Conservation (phyloP, 2,329 filamentous ascomycete genomes). For the Colletotrichum chrysophilum region DNA sequence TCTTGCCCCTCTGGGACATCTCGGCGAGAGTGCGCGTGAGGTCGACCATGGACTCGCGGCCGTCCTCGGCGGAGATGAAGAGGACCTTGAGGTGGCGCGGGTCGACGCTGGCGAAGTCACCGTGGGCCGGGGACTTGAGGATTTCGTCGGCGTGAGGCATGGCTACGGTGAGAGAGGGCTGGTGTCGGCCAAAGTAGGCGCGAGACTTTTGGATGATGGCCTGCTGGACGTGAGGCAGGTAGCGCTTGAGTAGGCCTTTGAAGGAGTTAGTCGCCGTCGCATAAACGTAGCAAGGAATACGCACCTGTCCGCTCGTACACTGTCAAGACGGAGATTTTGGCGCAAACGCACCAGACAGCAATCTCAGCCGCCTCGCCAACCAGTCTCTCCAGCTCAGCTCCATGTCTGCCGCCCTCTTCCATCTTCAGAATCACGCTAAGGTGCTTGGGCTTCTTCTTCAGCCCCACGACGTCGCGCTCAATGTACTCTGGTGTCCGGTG, state of each 20-base stretch:
- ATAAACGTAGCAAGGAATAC: conserved; percentile 25
- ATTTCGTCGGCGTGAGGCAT: conserved; percentile 47
- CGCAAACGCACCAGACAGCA: conserved; percentile 89
- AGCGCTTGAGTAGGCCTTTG: conserved; percentile 84
- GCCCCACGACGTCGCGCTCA: conserved; percentile 78
- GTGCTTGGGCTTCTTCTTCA: conserved; percentile 81
- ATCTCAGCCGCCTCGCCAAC: conserved; percentile 93
- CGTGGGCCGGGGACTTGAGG: conserved; percentile 31
- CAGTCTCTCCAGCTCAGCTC: conserved; percentile 79
- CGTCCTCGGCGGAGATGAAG: conserved; percentile 86
- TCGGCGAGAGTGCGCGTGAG: conserved; percentile 92
- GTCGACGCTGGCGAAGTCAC: conserved; percentile 25
- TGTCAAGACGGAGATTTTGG: conserved; percentile 85
- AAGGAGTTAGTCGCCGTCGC: conserved; percentile 21
- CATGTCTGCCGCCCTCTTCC: conserved; percentile 71
- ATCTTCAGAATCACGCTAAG: conserved; percentile 84
- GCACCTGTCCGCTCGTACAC: conserved; percentile 91
- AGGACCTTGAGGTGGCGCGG: conserved; percentile 64
- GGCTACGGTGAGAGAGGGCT: conserved; percentile 70
- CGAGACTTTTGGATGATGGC: conserved; percentile 80
- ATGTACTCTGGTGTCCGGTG: conserved; percentile 95
- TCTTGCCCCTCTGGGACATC: conserved; percentile 90
- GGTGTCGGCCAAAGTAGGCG: conserved; percentile 81
- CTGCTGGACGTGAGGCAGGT: conserved; percentile 83
- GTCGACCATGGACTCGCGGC: conserved; percentile 92